phyloP scores from a whole-genome alignment of 1,139 yeast genomes.

The Scheffersomyces stambukii region DNA sequence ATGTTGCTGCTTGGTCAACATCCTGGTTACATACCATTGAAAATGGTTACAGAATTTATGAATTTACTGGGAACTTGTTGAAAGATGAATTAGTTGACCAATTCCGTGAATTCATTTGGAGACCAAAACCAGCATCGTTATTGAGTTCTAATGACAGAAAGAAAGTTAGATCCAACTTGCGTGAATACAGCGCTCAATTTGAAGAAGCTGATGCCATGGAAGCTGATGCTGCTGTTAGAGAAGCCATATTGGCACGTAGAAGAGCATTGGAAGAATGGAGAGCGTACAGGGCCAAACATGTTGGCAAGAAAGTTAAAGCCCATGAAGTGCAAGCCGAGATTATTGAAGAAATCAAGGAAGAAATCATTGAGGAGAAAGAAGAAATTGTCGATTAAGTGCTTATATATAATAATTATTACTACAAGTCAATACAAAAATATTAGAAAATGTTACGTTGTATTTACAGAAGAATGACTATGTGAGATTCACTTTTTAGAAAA shows the following conservation, averaged over 20 bases:
- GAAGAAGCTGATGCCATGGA: conserved; percentile 97
- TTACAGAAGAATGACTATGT: background rate
- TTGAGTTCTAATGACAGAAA: conserved; percentile 76
- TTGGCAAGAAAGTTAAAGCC: conserved; percentile 42
- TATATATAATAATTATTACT: conserved; percentile 1
- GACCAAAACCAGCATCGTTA: conserved; percentile 89
- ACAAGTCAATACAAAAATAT: conserved; percentile 1
- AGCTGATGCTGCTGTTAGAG: conserved; percentile 89
- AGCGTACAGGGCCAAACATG: conserved; percentile 64
- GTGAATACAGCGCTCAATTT: conserved; percentile 87
- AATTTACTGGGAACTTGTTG: conserved; percentile 72
- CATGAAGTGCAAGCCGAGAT: conserved; percentile 59
- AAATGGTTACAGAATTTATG: conserved; percentile 86
- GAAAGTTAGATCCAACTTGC: conserved; percentile 86
- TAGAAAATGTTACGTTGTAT: background rate
- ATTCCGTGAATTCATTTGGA: conserved; percentile 90
- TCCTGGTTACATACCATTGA: conserved; percentile 81
- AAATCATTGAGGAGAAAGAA: conserved; percentile 73
- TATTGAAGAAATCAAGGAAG: conserved; percentile 64
- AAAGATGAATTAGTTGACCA: conserved; percentile 77
- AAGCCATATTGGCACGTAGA: conserved; percentile 82
- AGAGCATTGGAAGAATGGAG: conserved; percentile 82
- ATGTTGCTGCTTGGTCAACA: conserved; percentile 83
- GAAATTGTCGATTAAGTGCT: conserved; percentile 58
- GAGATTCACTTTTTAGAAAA: background rate